Conservation (phyloP, 1,139 yeast genomes). For the Yamadazyma blattariae region DNA sequence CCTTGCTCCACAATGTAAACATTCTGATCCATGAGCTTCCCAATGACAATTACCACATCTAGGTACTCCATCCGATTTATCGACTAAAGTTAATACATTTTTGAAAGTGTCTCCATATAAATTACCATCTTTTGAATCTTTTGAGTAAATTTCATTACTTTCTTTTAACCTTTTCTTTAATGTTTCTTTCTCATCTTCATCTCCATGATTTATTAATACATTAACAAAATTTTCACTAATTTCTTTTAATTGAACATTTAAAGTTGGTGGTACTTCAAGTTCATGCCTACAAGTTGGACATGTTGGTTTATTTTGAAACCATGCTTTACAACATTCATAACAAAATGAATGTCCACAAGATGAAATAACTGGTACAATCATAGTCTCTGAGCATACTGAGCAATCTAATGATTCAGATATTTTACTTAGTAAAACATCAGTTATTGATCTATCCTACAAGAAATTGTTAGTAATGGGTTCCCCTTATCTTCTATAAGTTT, state of each 20-base stretch:
- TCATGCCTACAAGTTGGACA: conserved; percentile 57
- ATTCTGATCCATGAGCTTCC: conserved; percentile 64
- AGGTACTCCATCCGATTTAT: conserved; percentile 72
- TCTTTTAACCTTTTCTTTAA: conserved; percentile 22
- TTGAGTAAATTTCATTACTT: conserved; percentile 30
- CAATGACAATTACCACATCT: conserved; percentile 80
- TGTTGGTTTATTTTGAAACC: conserved; percentile 48
- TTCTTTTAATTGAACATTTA: conserved; percentile 43
- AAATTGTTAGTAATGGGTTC: conserved; percentile 2
- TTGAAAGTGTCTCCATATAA: conserved; percentile 52
- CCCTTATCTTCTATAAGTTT: too few relatives aligned
- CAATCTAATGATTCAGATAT: conserved; percentile 31
- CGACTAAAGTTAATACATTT: conserved; percentile 50
- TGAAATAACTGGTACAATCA: conserved; percentile 42
- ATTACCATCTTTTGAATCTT: conserved; percentile 31
- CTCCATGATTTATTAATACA: conserved; percentile 23
- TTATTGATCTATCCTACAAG: conserved; percentile 4
- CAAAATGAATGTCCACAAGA: conserved; percentile 48
- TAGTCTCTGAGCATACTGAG: conserved; percentile 42
- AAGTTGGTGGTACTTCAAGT: conserved; percentile 40
- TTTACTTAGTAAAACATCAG: conserved; percentile 4
- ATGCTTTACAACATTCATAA: conserved; percentile 46
- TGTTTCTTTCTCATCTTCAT: conserved; percentile 18
- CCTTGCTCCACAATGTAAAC: conserved; percentile 53
- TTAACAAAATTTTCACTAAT: conserved; percentile 31